Evolutionary conservation across 768 basidiomycete species (phyloP), one percentile per base, ranked within the genome.

Genomic region (Amanita pseudoporphyria): DNA sequence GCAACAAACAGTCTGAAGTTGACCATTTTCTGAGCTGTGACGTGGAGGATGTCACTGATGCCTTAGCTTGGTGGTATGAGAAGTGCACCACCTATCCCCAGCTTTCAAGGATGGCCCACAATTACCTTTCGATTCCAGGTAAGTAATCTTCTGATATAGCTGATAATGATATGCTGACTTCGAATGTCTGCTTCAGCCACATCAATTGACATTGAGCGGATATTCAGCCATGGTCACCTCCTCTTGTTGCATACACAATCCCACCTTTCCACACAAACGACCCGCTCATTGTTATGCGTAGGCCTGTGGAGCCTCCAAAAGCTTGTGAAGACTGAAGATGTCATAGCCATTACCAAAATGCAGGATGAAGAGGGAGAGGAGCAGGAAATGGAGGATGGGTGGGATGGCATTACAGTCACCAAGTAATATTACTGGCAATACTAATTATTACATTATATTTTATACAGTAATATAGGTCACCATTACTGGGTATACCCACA

Each of bases 271-370:
- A 57, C 55, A 0, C 58, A 68, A 52, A 55, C 60, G 1, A 65
- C 57, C 0, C 51, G 56, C 12, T 63, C 62, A 2, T 52, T 67
- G 6, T 33, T 68, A 32, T 69, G 67, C 45, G 48, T 68, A 1
- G 56, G 62, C 9, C 43, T 46, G 3, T 69, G 67, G 67, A 60
- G 60, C 37, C 38, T 37, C 6, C n/a, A n/a, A n/a, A n/a, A n/a
- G n/a, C n/a, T n/a, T n/a, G n/a, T n/a, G n/a, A n/a, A n/a, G n/a
- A n/a, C n/a, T n/a, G n/a, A n/a, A n/a, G n/a, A n/a, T n/a, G n/a
- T n/a, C n/a, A n/a, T n/a, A n/a, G n/a, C n/a, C 22, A 21, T 52
- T 32, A 30, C 16, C 51, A 9, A 35, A 26, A 18, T 37, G 50
- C 38, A 13, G 24, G 52, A 45, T n/a, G 44, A 43, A 18, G 46